Evolutionary conservation across 768 basidiomycete species (phyloP).

Genomic region (Naganishia onofrii): DNA sequence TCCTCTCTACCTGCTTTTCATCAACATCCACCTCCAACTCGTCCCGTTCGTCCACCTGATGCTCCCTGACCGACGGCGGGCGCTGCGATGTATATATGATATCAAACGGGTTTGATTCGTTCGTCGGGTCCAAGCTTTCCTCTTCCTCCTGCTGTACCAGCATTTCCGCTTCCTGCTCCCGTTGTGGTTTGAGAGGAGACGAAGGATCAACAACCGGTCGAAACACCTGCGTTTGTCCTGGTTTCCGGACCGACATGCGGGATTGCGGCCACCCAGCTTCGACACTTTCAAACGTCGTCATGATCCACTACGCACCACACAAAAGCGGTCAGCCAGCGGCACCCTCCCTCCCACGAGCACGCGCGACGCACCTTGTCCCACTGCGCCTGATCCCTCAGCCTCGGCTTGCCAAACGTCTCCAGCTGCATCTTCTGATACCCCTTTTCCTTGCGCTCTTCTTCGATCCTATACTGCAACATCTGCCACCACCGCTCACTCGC

Average conservation of each 20-base stretch:
- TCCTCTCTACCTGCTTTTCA: conserved; percentile 18
- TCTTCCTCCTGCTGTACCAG: conserved; percentile 23
- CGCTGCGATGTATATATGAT: conserved; percentile 32
- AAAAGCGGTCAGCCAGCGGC: conserved; percentile 11
- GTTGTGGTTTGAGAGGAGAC: conserved; percentile 29
- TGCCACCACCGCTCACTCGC: conserved; percentile 65
- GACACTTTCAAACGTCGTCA: conserved; percentile 85
- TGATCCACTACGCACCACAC: conserved; percentile 60
- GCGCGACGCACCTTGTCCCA: conserved; percentile 42
- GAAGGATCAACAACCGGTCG: conserved; percentile 12
- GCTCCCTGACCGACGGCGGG: conserved; percentile 41
- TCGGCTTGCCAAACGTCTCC: conserved; percentile 38
- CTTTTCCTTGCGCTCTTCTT: conserved; percentile 54
- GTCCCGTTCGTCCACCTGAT: conserved; percentile 24
- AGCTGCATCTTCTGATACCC: conserved; percentile 40
- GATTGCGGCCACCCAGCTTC: conserved; percentile 69
- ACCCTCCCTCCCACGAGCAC: neutral
- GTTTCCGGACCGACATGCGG: conserved; percentile 20
- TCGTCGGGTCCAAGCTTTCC: conserved; percentile 48
- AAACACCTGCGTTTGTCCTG: conserved; percentile 15
- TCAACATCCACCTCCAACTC: conserved; percentile 22
- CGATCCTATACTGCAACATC: conserved; percentile 64
- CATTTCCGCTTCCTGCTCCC: conserved; percentile 32
- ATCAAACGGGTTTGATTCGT: conserved; percentile 55
- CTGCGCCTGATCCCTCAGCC: conserved; percentile 8